These are phyloP conservation scores for Eucalyptus leucophloia DNA, from an alignment of 345 rosid species.

Conservation along the genomic window DNA sequence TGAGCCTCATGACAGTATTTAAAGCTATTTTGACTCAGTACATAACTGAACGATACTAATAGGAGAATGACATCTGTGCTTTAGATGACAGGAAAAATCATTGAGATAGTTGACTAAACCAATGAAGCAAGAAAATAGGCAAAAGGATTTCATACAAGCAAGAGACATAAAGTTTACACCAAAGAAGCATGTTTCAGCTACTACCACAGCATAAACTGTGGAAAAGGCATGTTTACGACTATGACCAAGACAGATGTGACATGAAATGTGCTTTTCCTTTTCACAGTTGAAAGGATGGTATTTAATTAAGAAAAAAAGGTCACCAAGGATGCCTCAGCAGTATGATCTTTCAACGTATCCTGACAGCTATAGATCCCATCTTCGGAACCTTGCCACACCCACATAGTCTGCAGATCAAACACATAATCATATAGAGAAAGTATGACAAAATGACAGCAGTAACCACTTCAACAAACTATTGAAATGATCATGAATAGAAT, in stretches of 20 bases:
- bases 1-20: not conserved
- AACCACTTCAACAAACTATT: not conserved
- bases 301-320: not conserved
- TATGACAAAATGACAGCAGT: not conserved
- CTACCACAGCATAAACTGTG: not conserved
- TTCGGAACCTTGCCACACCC: conserved; percentile 80
- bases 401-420: conserved; percentile 66
- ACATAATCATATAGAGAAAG: not conserved
- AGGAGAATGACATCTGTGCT: not conserved
- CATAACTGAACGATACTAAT: not conserved
- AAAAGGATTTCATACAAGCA: not conserved
- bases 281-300: not conserved
- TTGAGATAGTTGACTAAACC: not conserved
- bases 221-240: not conserved
- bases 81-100: not conserved
- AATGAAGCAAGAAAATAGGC: not conserved
- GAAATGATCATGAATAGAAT: not conserved
- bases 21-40: not conserved
- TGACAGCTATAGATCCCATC: conserved; percentile 69
- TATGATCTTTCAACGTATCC: conserved; percentile 71
- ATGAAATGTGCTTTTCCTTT: not conserved
- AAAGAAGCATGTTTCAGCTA: not conserved
- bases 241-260: not conserved
- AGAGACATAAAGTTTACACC: not conserved
- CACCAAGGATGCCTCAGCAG: conserved; percentile 54